phyloP scores from a whole-genome alignment of 2,329 filamentous ascomycete species.

The Aureobasidium sp. region DNA sequence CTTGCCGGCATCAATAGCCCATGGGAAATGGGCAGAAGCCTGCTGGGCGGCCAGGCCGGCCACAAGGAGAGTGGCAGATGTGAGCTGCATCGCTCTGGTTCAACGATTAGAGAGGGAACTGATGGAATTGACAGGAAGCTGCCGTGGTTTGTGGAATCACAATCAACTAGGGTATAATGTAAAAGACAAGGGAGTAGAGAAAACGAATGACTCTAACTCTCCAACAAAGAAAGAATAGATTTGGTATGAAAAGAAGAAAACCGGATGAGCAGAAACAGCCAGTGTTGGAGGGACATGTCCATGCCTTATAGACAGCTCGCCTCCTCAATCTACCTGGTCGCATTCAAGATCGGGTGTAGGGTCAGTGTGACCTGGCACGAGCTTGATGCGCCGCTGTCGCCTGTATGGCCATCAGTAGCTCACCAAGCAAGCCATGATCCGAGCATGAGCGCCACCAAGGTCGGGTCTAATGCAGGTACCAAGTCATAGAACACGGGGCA shows the following conservation, averaged over 20 bases:
- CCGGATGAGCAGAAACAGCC: conserved; percentile 19
- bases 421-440: conserved; percentile 6
- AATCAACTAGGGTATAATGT: conserved; percentile 20
- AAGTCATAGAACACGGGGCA: conserved; percentile 8
- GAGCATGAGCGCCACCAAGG: conserved; percentile 6
- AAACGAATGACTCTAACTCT: conserved; percentile 41
- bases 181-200: conserved; percentile 27
- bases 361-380: conserved; percentile 13
- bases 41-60: conserved; percentile 41
- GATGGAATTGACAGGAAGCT: conserved; percentile 10
- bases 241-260: conserved; percentile 21
- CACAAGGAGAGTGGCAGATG: conserved; percentile 34
- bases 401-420: conserved; percentile 3
- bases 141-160: conserved; percentile 17
- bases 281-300: neutral
- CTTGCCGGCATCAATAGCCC: conserved; percentile 42
- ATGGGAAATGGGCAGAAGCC: conserved; percentile 38
- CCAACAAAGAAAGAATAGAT: conserved; percentile 22
- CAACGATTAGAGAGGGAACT: neutral
- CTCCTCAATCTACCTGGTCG: neutral
- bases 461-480: conserved; percentile 14
- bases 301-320: conserved; percentile 6
- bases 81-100: conserved; percentile 22
- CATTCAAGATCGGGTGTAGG: neutral
- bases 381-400: conserved; percentile 11